A percentile compares a stretch with the other conserved stretches of the same genome.
Conservation (phyloP, 371 early-diverging fungal genomes). For the Saksenaea vasiformis region DNA sequence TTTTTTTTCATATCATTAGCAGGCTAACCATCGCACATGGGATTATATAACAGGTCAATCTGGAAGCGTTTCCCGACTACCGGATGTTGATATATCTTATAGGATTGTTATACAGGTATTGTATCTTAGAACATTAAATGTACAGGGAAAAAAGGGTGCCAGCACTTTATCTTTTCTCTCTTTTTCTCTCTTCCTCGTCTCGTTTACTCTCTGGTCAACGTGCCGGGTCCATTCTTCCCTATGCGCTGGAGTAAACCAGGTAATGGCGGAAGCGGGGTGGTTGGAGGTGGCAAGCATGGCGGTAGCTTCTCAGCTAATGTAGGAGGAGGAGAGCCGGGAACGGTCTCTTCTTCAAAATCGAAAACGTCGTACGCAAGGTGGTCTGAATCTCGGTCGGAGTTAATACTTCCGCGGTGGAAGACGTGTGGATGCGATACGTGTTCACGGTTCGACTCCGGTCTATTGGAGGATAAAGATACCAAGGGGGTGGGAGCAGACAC, state of each 20-base stretch:
- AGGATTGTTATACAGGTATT: neutral
- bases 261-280: slow-evolving; percentile 13
- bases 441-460: neutral
- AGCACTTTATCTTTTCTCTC: slow-evolving; percentile 2
- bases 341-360: neutral
- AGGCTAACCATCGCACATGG: too few relatives aligned
- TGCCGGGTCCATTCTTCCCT: neutral
- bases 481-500: neutral
- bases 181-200: neutral
- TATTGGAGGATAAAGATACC: neutral
- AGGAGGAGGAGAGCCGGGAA: neutral
- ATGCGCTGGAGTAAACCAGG: slow-evolving; percentile 4
- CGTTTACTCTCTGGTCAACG: neutral
- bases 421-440: neutral
- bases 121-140: neutral
- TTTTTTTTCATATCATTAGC: too few relatives aligned
- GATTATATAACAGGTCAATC: too few relatives aligned
- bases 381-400: neutral
- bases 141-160: neutral
- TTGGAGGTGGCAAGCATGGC: slow-evolving; percentile 11
- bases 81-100: neutral
- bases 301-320: neutral
- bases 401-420: neutral
- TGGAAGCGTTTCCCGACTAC: too few relatives aligned
- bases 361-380: neutral